Base-by-base conservation (phyloP, 2,329 filamentous ascomycete species). In the Aspergillus alliaceus region DNA sequence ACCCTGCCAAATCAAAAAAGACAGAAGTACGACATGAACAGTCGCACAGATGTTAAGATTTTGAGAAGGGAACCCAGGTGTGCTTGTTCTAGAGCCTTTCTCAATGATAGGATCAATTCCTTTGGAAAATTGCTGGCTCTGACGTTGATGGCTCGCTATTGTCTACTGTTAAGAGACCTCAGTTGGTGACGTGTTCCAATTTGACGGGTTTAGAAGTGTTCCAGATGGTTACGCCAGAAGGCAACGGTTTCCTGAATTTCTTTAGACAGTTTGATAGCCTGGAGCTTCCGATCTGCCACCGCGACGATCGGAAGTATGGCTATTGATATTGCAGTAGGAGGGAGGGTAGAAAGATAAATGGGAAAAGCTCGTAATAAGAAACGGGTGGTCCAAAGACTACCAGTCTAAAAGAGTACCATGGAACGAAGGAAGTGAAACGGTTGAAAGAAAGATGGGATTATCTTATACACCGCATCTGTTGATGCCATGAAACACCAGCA, bases 1-100 rank as follows among this genome's bases (percentile, higher is more conserved):
- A 57, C 49, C 59, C 59, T 52, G 48, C 46, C 46, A 54, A 39
- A 51, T 46, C 47, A 53, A 54, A 46, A 49, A 25, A 29, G 50
- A 18, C 42, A 51, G 39, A 56, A 27, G 22, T 29, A 35, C 32
- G 24, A 53, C 53, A 59, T 55, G 49, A 31, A 44, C 53, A 35
- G 29, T 34, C 39, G 46, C 39, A 44, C 24, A 6, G 40, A 44
- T 27, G 40, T 27, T 11, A 27, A 29, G 9, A n/a, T 5, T 42
- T 42, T 15, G 40, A 11, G 14, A 27, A 44, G 24, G 25, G 24
- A 11, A 22, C 20, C 37, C 20, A 40, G 18, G 37, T 3, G 37
- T 2, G 14, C 3, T 25, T 25, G 8, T 27, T 25, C 3, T 15
- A 15, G 40, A 11, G 22, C 4, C 2, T 44, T 27, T n/a, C 40